Evolutionary conservation across 352 stramenopile species (phyloP).

Genomic region (Phytophthora litchii): DNA sequence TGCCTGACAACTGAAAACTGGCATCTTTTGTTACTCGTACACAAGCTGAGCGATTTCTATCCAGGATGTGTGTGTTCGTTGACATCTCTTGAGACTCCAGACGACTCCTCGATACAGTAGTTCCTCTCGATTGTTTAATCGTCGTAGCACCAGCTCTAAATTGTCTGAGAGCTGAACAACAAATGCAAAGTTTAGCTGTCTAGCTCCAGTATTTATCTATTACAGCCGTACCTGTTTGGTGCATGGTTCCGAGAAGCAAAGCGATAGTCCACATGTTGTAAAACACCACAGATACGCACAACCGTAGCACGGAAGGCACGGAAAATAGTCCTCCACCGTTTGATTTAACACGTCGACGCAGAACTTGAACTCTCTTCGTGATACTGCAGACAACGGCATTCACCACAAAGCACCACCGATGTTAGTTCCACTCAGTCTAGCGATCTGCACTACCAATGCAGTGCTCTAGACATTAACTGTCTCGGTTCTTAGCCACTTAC

Average conservation of each 20-base stretch:
- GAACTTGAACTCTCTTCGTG: slow-evolving; percentile 76
- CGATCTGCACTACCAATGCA: neutral
- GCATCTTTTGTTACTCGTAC: slow-evolving; percentile 46
- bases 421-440: slow-evolving; percentile 5
- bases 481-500: slow-evolving; percentile 40
- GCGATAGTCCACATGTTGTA: slow-evolving; percentile 60
- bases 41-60: slow-evolving; percentile 78
- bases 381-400: slow-evolving; percentile 41
- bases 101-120: slow-evolving; percentile 72
- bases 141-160: slow-evolving; percentile 61
- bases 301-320: slow-evolving; percentile 71
- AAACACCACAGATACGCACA: slow-evolving; percentile 76
- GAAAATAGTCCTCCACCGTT: slow-evolving; percentile 74
- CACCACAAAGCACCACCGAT: slow-evolving; percentile 1
- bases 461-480: neutral
- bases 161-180: slow-evolving; percentile 58
- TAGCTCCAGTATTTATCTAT: neutral
- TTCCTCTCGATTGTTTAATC: slow-evolving; percentile 73
- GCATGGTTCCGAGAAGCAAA: slow-evolving; percentile 66
- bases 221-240: slow-evolving; percentile 57
- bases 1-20: slow-evolving; percentile 19
- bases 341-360: slow-evolving; percentile 82
- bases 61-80: slow-evolving; percentile 58
- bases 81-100: slow-evolving; percentile 58
- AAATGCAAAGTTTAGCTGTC: neutral